These are phyloP conservation scores for Lunularia cruciata DNA, from an alignment of 225 moss, liverwort and hornwort genomes.

Conservation along the genomic window DNA sequence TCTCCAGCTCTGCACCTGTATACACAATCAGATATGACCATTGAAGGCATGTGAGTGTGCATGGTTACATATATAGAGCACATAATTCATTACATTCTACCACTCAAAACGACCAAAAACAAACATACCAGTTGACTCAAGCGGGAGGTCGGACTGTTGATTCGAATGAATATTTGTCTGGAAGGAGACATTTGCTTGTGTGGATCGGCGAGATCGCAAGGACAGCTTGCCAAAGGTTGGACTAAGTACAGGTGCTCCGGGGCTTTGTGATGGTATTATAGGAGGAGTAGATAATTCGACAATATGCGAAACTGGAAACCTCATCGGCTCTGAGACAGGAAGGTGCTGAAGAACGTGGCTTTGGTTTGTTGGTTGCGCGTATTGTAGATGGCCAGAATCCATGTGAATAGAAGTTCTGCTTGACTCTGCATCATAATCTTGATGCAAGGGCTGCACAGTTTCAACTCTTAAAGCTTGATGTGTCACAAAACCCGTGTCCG, in stretches of 20 bases:
- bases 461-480: neutral
- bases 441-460: neutral
- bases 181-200: slow-evolving; percentile 21
- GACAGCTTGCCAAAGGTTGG: slow-evolving; percentile 25
- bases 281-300: slow-evolving; percentile 1
- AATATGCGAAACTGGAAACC: neutral
- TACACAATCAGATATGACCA: too few species aligned
- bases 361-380: neutral
- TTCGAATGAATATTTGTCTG: neutral
- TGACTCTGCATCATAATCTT: neutral
- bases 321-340: slow-evolving; percentile 5
- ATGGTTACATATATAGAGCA: too few species aligned
- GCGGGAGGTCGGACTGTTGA: neutral
- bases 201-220: slow-evolving; percentile 19
- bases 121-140: slow-evolving; percentile 17
- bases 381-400: neutral
- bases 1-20: slow-evolving; percentile 42
- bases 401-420: neutral
- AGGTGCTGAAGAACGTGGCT: neutral
- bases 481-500: neutral
- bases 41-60: too few species aligned
- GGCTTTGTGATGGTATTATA: slow-evolving; percentile 14
- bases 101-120: too few species aligned
- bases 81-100: too few species aligned
- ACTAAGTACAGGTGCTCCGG: slow-evolving; percentile 15